A percentile compares a stretch with the other conserved stretches of the same genome.
phyloP scores from a whole-genome alignment of 495 filamentous ascomycete species.

The Arthonia radiata region DNA sequence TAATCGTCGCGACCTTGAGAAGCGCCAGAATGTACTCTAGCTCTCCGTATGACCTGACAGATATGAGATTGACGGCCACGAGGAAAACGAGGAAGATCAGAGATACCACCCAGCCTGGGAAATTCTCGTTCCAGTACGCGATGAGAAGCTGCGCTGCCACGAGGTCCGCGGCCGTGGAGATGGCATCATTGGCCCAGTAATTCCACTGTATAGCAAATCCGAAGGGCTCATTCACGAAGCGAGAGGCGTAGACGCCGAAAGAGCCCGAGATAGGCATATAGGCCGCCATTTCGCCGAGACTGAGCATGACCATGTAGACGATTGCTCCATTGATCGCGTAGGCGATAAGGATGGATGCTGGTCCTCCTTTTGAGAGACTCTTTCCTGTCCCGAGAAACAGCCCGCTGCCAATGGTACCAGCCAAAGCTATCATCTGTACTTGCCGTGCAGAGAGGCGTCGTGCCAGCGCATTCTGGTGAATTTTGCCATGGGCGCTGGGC shows the following conservation, averaged over 20 bases:
- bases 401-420: constrained; percentile 40
- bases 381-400: constrained; percentile 36
- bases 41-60: constrained; percentile 28
- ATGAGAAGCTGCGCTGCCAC: constrained; percentile 27
- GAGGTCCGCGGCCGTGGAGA: constrained; percentile 28
- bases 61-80: constrained; percentile 22
- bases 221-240: constrained; percentile 16
- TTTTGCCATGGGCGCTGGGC: too few species aligned
- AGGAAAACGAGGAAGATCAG: constrained; percentile 29
- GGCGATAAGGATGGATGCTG: constrained; percentile 30
- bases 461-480: too few species aligned
- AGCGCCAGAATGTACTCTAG: constrained; percentile 30
- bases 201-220: constrained; percentile 30
- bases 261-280: constrained; percentile 25
- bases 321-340: constrained; percentile 22
- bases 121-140: constrained; percentile 20
- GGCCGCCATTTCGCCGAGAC: constrained; percentile 24
- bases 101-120: constrained; percentile 34
- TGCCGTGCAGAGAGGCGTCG: constrained; percentile 24
- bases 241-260: too few species aligned
- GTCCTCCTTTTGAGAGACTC: constrained; percentile 31
- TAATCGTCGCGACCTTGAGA: constrained; percentile 29
- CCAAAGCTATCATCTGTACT: constrained; percentile 38
- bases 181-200: constrained; percentile 36
- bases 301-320: constrained; percentile 25